Base-by-base conservation (phyloP, 805 yeast species). In the Saccharomycopsis sp. region DNA sequence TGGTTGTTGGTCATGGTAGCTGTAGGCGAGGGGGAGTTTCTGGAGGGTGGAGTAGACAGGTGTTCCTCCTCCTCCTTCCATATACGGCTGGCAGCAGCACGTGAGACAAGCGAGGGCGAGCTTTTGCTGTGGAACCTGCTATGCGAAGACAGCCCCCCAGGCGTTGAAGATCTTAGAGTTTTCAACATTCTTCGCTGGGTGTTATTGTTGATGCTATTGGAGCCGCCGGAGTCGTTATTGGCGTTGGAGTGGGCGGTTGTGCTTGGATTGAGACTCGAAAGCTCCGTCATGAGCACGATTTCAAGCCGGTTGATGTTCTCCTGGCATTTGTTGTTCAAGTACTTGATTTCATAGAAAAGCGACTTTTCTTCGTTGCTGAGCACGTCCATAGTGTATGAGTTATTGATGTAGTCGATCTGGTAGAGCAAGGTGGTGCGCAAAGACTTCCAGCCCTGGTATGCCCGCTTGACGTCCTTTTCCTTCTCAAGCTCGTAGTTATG, bases 401-500 rank as follows among this genome's bases (percentile, higher is more conserved):
- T 71, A 65, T 85, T 77, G 63, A 86, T 63, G 56, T 68, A 60
- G 20, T 84, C 88, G 50, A 85, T 70, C 63, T 81, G 81, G 66
- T 74, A 80, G 52, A 81, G 74, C 1, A 84, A 75, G 52, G 80
- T 78, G 1, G 87, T 82, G 61, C 84, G 89, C n/a, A 87, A 70
- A 1, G 83, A 74, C 62, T 83, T 85, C 91, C 92, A 86, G 1
- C 91, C 91, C 59, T 79, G 80, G 20, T 85, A 70, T 1, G 91
- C 87, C 16, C 78, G 81, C 53, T 75, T 79, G 51, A 75, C 68
- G 20, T 78, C 75, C 37, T 76, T 73, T 18, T 74, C 72, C 59
- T 85, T 85, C 64, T 87, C 91, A 18, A 82, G 66, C 2, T 81
- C 75, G 53, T 83, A 66, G 68, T 84, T 81, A 60, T 76, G 73